Conservation (phyloP, 148 eudicot species). For the Diospyros lotus region DNA sequence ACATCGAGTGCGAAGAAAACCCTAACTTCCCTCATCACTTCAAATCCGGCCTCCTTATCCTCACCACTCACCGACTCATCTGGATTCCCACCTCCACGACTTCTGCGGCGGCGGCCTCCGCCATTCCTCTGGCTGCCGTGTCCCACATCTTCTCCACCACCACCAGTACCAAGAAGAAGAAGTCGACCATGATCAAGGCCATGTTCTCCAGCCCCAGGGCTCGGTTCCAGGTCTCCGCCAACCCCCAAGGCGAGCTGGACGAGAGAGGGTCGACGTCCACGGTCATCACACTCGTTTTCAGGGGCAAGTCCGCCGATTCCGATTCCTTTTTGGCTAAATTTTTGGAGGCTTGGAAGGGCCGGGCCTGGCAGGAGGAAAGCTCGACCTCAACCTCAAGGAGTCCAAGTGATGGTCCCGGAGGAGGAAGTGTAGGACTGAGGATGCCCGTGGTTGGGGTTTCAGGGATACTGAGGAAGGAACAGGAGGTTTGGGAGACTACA, state of each 20-base stretch:
- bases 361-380: slow-evolving; percentile 54
- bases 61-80: slow-evolving; percentile 80
- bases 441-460: slow-evolving; percentile 85
- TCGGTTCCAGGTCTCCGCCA: slow-evolving; percentile 45
- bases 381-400: neutral
- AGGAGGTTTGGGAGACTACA: slow-evolving; percentile 98
- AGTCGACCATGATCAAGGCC: slow-evolving; percentile 67
- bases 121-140: slow-evolving; percentile 52
- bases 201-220: slow-evolving; percentile 65
- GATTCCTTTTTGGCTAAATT: slow-evolving; percentile 60
- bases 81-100: slow-evolving; percentile 38
- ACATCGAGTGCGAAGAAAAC: slow-evolving; percentile 46
- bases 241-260: slow-evolving; percentile 45
- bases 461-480: slow-evolving; percentile 95
- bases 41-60: slow-evolving; percentile 59
- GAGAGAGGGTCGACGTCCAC: slow-evolving; percentile 22
- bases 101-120: slow-evolving; percentile 22
- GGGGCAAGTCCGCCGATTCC: slow-evolving; percentile 69
- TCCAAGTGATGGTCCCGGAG: slow-evolving; percentile 21
- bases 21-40: slow-evolving; percentile 30
- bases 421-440: slow-evolving; percentile 29
- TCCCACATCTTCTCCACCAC: slow-evolving; percentile 44
- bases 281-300: slow-evolving; percentile 57
- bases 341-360: slow-evolving; percentile 69
- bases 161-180: slow-evolving; percentile 19